Conservation (phyloP, 1,284 basidiomycete genomes). For the Ustilago cynodontis region DNA sequence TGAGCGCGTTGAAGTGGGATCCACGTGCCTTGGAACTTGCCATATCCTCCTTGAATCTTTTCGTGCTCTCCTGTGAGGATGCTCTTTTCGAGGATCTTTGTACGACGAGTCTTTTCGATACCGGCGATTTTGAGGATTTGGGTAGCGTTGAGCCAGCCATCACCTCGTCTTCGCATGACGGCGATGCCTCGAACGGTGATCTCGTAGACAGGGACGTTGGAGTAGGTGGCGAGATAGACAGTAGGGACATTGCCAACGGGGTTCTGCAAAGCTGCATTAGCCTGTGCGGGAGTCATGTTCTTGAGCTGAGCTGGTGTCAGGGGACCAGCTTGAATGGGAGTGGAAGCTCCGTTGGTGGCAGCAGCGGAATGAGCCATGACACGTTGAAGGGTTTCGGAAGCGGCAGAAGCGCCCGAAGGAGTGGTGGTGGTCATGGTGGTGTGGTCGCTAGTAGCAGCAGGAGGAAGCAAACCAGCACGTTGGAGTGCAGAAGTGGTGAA, state of each 20-base stretch:
- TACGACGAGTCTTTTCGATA: conserved; percentile 93
- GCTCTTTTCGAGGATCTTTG: conserved; percentile 98
- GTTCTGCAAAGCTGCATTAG: conserved; percentile 52
- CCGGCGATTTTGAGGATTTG: conserved; percentile 99
- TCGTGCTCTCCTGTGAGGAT: conserved; percentile 95
- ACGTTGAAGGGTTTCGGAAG: conserved; percentile 45
- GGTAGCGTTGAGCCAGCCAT: conserved; percentile 94
- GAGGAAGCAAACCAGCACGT: conserved; percentile 40
- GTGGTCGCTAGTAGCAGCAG: too few relatives aligned
- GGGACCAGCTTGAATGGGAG: conserved; percentile 30
- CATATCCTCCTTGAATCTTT: conserved; percentile 99
- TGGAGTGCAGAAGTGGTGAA: conserved; percentile 44
- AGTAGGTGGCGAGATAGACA: conserved; percentile 70
- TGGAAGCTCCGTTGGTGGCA: conserved; percentile 34
- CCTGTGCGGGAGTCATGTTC: conserved; percentile 53
- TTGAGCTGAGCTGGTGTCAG: conserved; percentile 48
- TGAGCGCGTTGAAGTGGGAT: conserved; percentile 67
- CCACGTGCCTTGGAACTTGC: conserved; percentile 99
- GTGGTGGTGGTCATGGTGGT: conserved; percentile 19
- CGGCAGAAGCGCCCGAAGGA: conserved; percentile 32
- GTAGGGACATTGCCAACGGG: conserved; percentile 52
- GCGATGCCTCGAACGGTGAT: conserved; percentile 88
- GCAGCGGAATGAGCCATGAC: conserved; percentile 42
- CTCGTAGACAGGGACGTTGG: conserved; percentile 72
- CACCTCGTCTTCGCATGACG: conserved; percentile 93